Percentiles rank a stretch among this genome's conserved stretches.
Conservation (phyloP, 2,329 filamentous ascomycete genomes). For the Xylariomycetidae sp. region DNA sequence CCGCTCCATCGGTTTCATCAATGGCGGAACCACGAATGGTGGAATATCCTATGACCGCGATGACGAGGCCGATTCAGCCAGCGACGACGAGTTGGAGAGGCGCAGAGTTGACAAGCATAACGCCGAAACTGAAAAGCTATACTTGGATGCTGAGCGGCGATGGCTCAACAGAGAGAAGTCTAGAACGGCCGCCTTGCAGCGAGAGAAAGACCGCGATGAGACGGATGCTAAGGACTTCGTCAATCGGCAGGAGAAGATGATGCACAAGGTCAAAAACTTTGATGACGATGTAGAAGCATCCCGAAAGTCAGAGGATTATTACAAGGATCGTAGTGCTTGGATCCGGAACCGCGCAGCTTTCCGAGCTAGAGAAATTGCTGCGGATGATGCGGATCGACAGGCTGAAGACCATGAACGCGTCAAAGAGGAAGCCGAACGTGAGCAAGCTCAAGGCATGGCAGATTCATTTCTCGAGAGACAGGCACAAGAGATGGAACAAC, state of each 20-base stretch:
- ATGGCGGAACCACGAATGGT: conserved; percentile 65
- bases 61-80: conserved; percentile 82
- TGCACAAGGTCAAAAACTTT: conserved; percentile 72
- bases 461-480: conserved; percentile 87
- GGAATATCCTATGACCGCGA: conserved; percentile 57
- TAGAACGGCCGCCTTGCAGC: conserved; percentile 76
- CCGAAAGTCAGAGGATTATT: conserved; percentile 74
- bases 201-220: conserved; percentile 76
- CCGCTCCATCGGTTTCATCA: conserved; percentile 69
- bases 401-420: conserved; percentile 72
- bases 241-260: conserved; percentile 61
- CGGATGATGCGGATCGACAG: conserved; percentile 78
- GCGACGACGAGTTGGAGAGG: conserved; percentile 78
- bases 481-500: conserved; percentile 66
- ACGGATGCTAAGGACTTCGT: conserved; percentile 65
- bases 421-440: conserved; percentile 64
- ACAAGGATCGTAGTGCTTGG: conserved; percentile 81
- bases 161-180: conserved; percentile 89
- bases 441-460: conserved; percentile 77
- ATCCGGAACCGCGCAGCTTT: conserved; percentile 73
- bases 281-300: conserved; percentile 81
- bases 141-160: conserved; percentile 78
- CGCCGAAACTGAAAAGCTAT: conserved; percentile 73
- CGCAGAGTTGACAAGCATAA: conserved; percentile 67
- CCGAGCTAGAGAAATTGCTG: conserved; percentile 65